A percentile compares a stretch with the other conserved stretches of the same genome.
These are phyloP conservation scores for Naematelia encephala DNA, from an alignment of 768 basidiomycete species.

Conservation along the genomic window DNA sequence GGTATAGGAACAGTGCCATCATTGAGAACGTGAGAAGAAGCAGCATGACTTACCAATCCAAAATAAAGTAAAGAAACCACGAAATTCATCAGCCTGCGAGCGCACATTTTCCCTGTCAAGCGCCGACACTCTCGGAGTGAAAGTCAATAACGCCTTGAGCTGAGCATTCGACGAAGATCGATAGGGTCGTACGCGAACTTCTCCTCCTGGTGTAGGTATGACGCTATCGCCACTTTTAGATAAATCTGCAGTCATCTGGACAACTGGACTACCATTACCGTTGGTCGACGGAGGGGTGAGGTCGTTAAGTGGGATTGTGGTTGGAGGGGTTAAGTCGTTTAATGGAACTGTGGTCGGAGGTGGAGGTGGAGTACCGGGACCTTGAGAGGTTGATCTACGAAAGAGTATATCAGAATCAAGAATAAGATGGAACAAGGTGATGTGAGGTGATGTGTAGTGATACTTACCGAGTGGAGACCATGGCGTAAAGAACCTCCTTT, in stretches of 20 bases:
- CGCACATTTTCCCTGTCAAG: constrained; percentile 78
- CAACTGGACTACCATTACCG: not conserved
- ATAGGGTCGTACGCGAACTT: constrained; percentile 49
- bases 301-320: too few species aligned
- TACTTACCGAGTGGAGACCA: constrained; percentile 28
- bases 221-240: constrained; percentile 21
- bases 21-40: not conserved
- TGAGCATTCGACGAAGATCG: constrained; percentile 71
- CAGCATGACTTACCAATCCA: constrained; percentile 56
- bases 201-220: constrained; percentile 32
- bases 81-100: constrained; percentile 77
- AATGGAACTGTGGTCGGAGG: not conserved
- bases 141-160: constrained; percentile 76
- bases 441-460: not conserved
- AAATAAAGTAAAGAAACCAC: constrained; percentile 93
- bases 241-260: constrained; percentile 31
- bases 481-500: constrained; percentile 3
- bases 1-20: not conserved
- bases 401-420: not conserved
- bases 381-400: not conserved
- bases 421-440: not conserved
- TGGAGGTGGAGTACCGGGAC: constrained; percentile 1
- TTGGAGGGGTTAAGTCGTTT: not conserved
- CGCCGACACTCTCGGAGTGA: constrained; percentile 76
- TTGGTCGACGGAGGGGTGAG: not conserved